Base-by-base conservation (phyloP, 169 alveolate species). In the Cryptosporidium bovis region DNA sequence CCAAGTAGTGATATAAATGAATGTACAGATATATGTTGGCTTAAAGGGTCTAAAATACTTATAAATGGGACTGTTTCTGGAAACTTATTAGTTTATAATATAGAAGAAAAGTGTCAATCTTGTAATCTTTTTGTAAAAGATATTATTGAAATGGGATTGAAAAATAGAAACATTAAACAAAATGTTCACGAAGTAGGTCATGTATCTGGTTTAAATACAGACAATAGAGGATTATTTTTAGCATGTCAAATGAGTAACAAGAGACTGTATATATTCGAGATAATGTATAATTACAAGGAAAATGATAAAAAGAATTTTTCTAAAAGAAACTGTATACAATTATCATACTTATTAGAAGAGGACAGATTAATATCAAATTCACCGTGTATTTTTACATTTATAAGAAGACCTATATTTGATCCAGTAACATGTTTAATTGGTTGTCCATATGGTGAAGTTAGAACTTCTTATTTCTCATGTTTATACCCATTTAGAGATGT, bases 1-100 rank as follows among this genome's bases (percentile, higher is more conserved):
- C 46, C 87, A 48, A 44, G 87, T 29, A 77, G 64, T 77, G 87
- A 62, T 77, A 71, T 77, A 31, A 62, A 77, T 29, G 87, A 77
- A 27, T 77, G 87, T 77, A 48, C 71, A 24, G 87, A 77, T 60
- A 77, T 77, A 33, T 77, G 87, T n/a, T 77, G 87, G 87, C 71
- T 77, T 60, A 77, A 46, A 40, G 87, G 87, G 48, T 77, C 87
- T 2, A 77, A 36, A 34, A 66, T 77, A 44, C 55, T 77, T 7
- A 48, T 77, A n/a, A 77, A 77, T 62, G 87, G 87, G 13, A 77
- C 87, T 10, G 51, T 77, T 40, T 77, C 87, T 77, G 87, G 87
- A 3, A 31, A 77, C 44, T 16, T 77, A 18, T 58, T 77, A 46
- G 71, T 62, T 20, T 77, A 77, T 40, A 77, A 77, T 62, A 58